Conservation (phyloP, 805 yeast genomes). For the Torulaspora maleeae region DNA sequence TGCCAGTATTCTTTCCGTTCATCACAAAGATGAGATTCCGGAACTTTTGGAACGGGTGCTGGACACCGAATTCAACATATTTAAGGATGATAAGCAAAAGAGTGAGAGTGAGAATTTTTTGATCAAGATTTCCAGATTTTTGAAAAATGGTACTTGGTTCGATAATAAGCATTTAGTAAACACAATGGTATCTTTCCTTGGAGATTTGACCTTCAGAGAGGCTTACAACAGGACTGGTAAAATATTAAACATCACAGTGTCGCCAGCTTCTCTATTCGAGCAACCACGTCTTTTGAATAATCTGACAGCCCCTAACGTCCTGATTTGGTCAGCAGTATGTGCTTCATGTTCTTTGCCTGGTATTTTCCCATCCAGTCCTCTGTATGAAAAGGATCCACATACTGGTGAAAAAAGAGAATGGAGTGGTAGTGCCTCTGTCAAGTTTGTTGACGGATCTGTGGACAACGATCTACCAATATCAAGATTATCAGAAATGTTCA, state of each 20-base stretch:
- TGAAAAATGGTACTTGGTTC: slow-evolving; percentile 86
- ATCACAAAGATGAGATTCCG: slow-evolving; percentile 64
- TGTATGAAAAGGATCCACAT: slow-evolving; percentile 73
- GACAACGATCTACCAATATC: slow-evolving; percentile 91
- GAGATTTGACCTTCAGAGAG: slow-evolving; percentile 88
- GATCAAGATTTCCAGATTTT: slow-evolving; percentile 50
- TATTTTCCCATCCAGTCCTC: slow-evolving; percentile 77
- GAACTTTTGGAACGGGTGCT: slow-evolving; percentile 48
- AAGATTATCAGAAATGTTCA: slow-evolving; percentile 90
- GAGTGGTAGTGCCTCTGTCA: slow-evolving; percentile 63
- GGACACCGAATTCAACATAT: slow-evolving; percentile 45
- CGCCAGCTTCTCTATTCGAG: slow-evolving; percentile 86
- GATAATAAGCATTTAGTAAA: slow-evolving; percentile 65
- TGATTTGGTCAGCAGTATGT: slow-evolving; percentile 85
- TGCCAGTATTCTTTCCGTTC: slow-evolving; percentile 82
- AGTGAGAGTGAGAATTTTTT: slow-evolving; percentile 50
- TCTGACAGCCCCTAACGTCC: slow-evolving; percentile 73
- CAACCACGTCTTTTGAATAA: slow-evolving; percentile 81
- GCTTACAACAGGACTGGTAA: slow-evolving; percentile 92
- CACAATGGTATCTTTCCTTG: slow-evolving; percentile 75
- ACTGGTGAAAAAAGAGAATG: slow-evolving; percentile 76
- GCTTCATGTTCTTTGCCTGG: slow-evolving; percentile 95
- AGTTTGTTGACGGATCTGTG: slow-evolving; percentile 94
- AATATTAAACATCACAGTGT: slow-evolving; percentile 89
- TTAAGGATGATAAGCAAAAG: slow-evolving; percentile 50